These are phyloP conservation scores for Mycena leptocephala DNA, from an alignment of 768 basidiomycete genomes.

Conservation along the genomic window DNA sequence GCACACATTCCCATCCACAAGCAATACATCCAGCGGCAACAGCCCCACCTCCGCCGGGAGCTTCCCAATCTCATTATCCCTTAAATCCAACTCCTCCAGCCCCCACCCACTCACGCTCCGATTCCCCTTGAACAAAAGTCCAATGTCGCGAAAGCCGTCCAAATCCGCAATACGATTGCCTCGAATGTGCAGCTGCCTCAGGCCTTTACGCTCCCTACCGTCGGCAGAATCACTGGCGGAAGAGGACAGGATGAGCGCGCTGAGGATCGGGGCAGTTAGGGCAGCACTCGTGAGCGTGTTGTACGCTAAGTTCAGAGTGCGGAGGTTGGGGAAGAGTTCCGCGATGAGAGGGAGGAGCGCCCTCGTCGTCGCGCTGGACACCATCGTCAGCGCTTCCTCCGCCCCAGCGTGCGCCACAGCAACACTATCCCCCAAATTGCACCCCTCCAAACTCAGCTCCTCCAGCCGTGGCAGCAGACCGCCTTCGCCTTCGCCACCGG, in stretches of 20 bases:
- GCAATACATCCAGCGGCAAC: slow-evolving; percentile 83
- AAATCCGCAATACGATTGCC: slow-evolving; percentile 79
- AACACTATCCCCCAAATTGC: slow-evolving; percentile 76
- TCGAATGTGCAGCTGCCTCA: slow-evolving; percentile 76
- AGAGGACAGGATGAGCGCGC: slow-evolving; percentile 64
- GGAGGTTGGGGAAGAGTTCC: slow-evolving; percentile 79
- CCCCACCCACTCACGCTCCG: slow-evolving; percentile 78
- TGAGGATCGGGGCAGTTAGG: slow-evolving; percentile 64
- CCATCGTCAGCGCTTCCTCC: slow-evolving; percentile 49
- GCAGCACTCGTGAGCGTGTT: slow-evolving; percentile 75
- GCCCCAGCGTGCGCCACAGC: slow-evolving; percentile 58
- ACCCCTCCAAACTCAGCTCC: slow-evolving; percentile 83
- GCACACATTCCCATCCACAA: slow-evolving; percentile 85
- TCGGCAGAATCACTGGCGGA: neutral
- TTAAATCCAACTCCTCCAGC: slow-evolving; percentile 86
- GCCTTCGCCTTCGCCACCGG: slow-evolving; percentile 47
- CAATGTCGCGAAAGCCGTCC: slow-evolving; percentile 73
- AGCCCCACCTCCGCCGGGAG: slow-evolving; percentile 81
- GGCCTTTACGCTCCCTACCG: slow-evolving; percentile 59
- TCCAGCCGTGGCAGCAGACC: slow-evolving; percentile 77
- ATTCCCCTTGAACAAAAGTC: slow-evolving; percentile 78
- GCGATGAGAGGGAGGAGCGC: slow-evolving; percentile 72
- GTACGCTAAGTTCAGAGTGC: slow-evolving; percentile 82
- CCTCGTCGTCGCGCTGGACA: slow-evolving; percentile 61
- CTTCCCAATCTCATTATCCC: slow-evolving; percentile 86